Evolutionary conservation across 768 basidiomycete species (phyloP), one percentile per base, ranked within the genome.

Genomic region (Pulveroboletus sp.): DNA sequence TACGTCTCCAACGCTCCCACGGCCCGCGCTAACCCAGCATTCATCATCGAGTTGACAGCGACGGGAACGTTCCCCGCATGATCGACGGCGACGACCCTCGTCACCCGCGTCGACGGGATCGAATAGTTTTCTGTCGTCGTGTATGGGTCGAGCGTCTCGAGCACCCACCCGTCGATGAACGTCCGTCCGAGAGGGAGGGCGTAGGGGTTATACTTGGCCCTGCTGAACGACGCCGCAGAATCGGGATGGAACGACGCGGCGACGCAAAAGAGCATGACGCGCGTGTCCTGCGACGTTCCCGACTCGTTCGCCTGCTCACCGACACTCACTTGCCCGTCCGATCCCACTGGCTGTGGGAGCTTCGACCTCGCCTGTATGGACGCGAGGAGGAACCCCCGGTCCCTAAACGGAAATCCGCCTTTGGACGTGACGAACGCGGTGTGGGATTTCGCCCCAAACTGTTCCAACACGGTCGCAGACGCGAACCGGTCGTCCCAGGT

Each of bases 81-180:
- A 67, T 97, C 94, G 50, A 93, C 78, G 1, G 89, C 86, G 4
- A 89, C 81, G 34, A 95, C 73, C 49, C 89, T 77, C 37, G 88
- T 93, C 65, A 91, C 94, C 40, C 87, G 71, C 32, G 93, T 91
- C 4, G 93, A 96, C 1, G 94, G 96, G 38, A 98, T 95, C 12
- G 91, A 80, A 62, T 93, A 95, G 55, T 91, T 92, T 68, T 95
- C 93, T n/a, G n/a, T n/a, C 52, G 85, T 85, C 20, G 91, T 87
- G 57, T 97, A 97, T 0, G 94, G 93, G 62, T 98, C 95, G 40
- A 98, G 78, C 4, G 95, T 97, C 72, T 99, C 93, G 59, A 96
- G 69, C 27, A 95, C 83, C 96, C 96, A 99, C 2, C 89, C 95
- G 60, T 97, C 93, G 6, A 99, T 71, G 56, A 89, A 84, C 29